Evolutionary conservation across 345 rosid genomes (phyloP).

Genomic region (Triadica sebifera): DNA sequence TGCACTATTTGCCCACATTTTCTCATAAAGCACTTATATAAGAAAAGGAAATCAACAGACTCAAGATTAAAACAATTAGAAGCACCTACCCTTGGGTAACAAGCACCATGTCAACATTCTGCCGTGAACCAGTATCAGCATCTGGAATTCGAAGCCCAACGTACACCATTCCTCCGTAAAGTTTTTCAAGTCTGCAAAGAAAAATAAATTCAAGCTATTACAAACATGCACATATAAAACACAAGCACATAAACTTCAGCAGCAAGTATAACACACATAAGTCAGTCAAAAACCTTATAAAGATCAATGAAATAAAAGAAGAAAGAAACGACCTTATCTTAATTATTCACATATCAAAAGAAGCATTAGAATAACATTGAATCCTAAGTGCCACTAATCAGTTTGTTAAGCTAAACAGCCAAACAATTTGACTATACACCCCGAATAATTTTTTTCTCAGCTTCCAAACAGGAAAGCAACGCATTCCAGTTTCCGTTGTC

Average conservation of each 20-base stretch:
- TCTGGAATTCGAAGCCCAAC: constrained; percentile 92
- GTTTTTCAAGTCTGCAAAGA: constrained; percentile 68
- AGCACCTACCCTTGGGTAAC: constrained; percentile 56
- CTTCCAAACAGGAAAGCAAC: no score
- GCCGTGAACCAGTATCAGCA: constrained; percentile 71
- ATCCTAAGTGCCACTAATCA: background rate
- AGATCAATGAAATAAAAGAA: no score
- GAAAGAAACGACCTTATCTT: no score
- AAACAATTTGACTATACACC: background rate
- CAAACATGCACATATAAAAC: background rate
- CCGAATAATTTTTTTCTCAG: no score
- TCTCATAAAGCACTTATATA: background rate
- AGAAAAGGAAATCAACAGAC: background rate
- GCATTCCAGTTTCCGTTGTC: no score
- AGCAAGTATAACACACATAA: background rate
- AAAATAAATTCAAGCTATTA: background rate
- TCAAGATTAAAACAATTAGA: background rate
- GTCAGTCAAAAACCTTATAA: background rate
- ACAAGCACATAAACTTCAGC: background rate
- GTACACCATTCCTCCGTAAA: constrained; percentile 74
- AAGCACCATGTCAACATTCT: constrained; percentile 67
- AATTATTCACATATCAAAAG: no score
- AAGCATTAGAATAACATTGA: no score
- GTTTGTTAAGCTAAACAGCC: background rate
- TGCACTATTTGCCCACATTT: background rate